phyloP scores from a whole-genome alignment of 2,329 filamentous ascomycete genomes.

The Lithohypha guttulata region DNA sequence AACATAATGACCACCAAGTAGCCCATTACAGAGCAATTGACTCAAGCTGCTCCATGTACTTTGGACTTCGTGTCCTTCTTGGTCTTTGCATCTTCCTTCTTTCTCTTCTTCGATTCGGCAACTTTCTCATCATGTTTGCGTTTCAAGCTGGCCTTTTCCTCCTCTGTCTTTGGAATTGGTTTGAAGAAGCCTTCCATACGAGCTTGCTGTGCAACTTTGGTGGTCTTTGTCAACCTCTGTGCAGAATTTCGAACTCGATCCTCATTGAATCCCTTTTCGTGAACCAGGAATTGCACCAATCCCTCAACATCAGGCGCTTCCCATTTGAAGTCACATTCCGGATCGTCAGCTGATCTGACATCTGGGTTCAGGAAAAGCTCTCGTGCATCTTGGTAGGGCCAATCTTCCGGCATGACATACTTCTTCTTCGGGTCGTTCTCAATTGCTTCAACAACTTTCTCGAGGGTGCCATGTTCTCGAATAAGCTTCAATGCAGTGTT shows the following conservation, averaged over 20 bases:
- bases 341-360: slow-evolving; percentile 69
- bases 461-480: slow-evolving; percentile 77
- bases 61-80: slow-evolving; percentile 87
- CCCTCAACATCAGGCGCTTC: slow-evolving; percentile 85
- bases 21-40: neutral
- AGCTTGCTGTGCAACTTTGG: slow-evolving; percentile 83
- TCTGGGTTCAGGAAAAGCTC: slow-evolving; percentile 87
- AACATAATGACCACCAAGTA: too few relatives aligned
- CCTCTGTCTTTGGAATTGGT: slow-evolving; percentile 74
- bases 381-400: slow-evolving; percentile 87
- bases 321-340: slow-evolving; percentile 96
- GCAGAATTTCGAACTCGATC: slow-evolving; percentile 77
- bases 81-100: slow-evolving; percentile 87
- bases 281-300: slow-evolving; percentile 77
- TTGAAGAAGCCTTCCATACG: slow-evolving; percentile 96
- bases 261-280: slow-evolving; percentile 94
- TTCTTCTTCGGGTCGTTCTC: slow-evolving; percentile 67
- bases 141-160: slow-evolving; percentile 75
- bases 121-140: slow-evolving; percentile 88
- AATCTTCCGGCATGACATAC: slow-evolving; percentile 84
- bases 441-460: slow-evolving; percentile 74
- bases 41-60: slow-evolving; percentile 54
- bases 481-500: slow-evolving; percentile 88
- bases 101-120: slow-evolving; percentile 87
- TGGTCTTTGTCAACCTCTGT: slow-evolving; percentile 71